Evolutionary conservation across 495 filamentous ascomycete species (phyloP), one percentile per base, ranked within the genome.

Genomic region (Xylaria flabelliformis): DNA sequence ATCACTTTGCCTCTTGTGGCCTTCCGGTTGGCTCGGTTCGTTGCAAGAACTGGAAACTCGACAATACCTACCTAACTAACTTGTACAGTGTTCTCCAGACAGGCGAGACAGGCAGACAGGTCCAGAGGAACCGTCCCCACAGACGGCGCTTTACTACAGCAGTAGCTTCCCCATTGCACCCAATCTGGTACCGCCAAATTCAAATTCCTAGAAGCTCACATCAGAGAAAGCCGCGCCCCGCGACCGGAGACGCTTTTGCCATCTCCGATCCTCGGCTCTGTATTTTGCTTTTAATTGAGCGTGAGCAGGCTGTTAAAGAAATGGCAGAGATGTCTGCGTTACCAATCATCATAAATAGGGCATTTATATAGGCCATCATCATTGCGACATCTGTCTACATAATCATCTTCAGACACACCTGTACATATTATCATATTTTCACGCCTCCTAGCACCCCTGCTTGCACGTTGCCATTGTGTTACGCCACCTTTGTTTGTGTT

Each of bases 201-300:
- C 55, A 59, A 70, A 70, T 70, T 32, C 24, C 39, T 3, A 24
- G 17, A 51, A 62, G 36, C 42, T 69, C 53, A 13, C 21, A 34
- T 61, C 19, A 19, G 39, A 41, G 17, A 34, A 7, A 21, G 21
- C 36, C 34, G 48, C 62, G 29, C 21, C 65, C 71, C 71, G 71
- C 71, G 55, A 69, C 64, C 71, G 71, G 71, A 73, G 64, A 17
- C 32, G 42, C 15, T 58, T 68, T 68, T 55, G 71, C 65, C 64
- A 62, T 73, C 50, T 73, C 71, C 71, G 71, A 73, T 73, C 5
- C 19, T 73, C 71, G 71, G 71, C 71, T 55, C 58, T 42, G 51
- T 29, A 5, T 21, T 24, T 24, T 42, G 13, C 64, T 53, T 66
- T 50, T 51, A 50, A 42, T 51, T 5, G 24, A 66, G 19, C 5